Base-by-base conservation (phyloP, 306 rosid genomes). In the Trifolium subterraneum region DNA sequence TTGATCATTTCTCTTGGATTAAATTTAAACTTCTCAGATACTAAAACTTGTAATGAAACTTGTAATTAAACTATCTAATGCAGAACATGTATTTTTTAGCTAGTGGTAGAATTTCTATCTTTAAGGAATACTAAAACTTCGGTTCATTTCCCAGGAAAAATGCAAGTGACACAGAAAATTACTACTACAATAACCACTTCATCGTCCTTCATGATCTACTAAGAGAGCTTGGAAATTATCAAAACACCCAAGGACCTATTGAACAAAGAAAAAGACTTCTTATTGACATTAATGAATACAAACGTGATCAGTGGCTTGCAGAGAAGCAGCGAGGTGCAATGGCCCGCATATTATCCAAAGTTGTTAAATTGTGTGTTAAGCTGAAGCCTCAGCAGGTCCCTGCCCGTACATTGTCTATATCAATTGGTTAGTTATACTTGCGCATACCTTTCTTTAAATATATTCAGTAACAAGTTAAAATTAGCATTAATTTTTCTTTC, bases 161-260 rank as follows among this genome's bases (percentile, higher is more conserved):
- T 73, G 78, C 73, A 33, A 29, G 58, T 66, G 87, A 81, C 55
- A 18, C 39, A 0, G 89, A 79, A 10, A 81, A 45, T 36, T 84
- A 60, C 71, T 81, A 75, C 71, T 88, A 88, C 77, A 77, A 22
- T 48, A 86, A 88, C 62, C 83, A 87, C 84, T 87, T 81, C 16
- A 63, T 86, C 22, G 51, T 66, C 51, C 86, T 71, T 74, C 90
- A 88, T 74, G 89, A 84, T 72, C 77, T 87, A 51, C 83, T 88
- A 23, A 84, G 91, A 72, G 98, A 90, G 29, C 81, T 90, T 14
- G 93, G 93, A n/a, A 85, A 79, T 44, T 55, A 68, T 55, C 78
- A 76, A 68, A 67, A 73, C 66, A 63, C n/a, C 15, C 47, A 74
- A 35, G 86, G 44, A 22, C 81, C 87, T 3, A 13, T 68, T 48